These are phyloP conservation scores for Cryptomeria japonica DNA, from an alignment of 75 land plant genomes.

Conservation along the genomic window DNA sequence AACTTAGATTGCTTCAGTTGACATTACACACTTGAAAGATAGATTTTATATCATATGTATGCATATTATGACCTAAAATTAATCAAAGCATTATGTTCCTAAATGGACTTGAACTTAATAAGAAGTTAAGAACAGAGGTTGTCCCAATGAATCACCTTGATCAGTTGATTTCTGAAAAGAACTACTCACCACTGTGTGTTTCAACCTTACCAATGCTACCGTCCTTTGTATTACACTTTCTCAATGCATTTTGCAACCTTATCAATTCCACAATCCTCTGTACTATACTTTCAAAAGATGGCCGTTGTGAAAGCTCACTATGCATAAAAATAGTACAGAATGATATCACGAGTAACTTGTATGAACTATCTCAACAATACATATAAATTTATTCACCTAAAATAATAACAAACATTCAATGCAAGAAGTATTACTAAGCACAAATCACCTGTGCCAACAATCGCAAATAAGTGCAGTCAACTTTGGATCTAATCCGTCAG, in stretches of 20 bases:
- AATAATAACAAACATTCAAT: not conserved
- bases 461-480: slow-evolving; percentile 38
- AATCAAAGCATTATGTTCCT: not conserved
- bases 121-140: not conserved
- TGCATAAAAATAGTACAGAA: not conserved
- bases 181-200: not conserved
- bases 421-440: not conserved
- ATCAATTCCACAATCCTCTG: not conserved
- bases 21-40: not conserved
- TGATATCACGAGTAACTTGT: not conserved
- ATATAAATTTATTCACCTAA: not conserved
- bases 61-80: not conserved
- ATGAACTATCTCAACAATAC: not conserved
- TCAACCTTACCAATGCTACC: not conserved
- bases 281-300: not conserved
- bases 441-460: slow-evolving; percentile 52
- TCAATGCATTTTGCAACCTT: not conserved
- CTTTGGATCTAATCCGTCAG: slow-evolving; percentile 41
- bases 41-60: not conserved
- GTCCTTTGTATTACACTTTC: not conserved
- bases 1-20: not conserved
- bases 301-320: not conserved
- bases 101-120: not conserved
- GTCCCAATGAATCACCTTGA: not conserved
- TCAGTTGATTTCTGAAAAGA: not conserved